These are phyloP conservation scores for Cinchona pubescens DNA, from an alignment of 257 asterid genomes.

Conservation along the genomic window DNA sequence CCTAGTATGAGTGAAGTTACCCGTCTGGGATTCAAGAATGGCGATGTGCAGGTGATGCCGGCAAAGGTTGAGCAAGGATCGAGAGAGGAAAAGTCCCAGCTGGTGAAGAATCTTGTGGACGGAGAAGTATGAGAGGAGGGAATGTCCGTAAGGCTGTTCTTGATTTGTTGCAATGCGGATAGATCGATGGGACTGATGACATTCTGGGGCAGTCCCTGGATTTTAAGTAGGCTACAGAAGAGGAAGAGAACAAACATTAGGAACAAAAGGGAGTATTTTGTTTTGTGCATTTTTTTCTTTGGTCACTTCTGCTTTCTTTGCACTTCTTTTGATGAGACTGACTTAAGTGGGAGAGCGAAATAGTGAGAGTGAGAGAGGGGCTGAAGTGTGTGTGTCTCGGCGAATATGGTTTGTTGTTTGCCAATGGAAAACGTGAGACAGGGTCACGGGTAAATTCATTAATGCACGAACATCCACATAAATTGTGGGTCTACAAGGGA, in stretches of 20 bases:
- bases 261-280: neutral
- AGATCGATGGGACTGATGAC: constrained; percentile 33
- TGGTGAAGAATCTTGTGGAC: constrained; percentile 46
- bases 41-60: constrained; percentile 55
- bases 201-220: neutral
- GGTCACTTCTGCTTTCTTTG: neutral
- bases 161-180: constrained; percentile 58
- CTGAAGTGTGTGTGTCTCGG: neutral
- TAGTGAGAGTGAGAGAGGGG: too few relatives aligned
- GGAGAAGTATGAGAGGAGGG: constrained; percentile 26
- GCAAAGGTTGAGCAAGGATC: constrained; percentile 71
- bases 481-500: too few relatives aligned
- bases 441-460: too few relatives aligned
- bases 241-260: neutral
- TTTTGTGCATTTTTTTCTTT: constrained; percentile 7
- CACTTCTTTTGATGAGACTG: neutral
- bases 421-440: neutral
- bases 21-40: constrained; percentile 10
- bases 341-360: neutral
- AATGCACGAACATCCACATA: too few relatives aligned
- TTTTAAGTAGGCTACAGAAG: neutral
- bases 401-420: neutral
- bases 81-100: constrained; percentile 58
- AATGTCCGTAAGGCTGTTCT: constrained; percentile 50
- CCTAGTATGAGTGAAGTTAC: constrained; percentile 49